A percentile compares a stretch with the other conserved stretches of the same genome.
Evolutionary conservation across 2,329 filamentous ascomycete species (phyloP).

Genomic region (Blumeria graminis): DNA sequence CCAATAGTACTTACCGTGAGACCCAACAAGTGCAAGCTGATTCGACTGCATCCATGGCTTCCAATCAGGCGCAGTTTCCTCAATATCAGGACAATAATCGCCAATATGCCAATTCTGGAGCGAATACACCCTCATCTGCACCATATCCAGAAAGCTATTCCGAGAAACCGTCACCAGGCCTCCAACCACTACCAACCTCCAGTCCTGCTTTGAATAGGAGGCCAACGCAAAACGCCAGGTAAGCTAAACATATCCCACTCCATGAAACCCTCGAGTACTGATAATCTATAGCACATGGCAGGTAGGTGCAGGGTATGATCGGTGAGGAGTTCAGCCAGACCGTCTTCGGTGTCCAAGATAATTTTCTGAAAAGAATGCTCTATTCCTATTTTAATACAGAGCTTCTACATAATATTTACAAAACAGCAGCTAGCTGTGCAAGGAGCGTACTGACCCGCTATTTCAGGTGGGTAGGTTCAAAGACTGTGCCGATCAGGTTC

Average conservation of each 20-base stretch:
- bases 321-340: slow-evolving; percentile 17
- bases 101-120: slow-evolving; percentile 9
- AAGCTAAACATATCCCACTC: slow-evolving; percentile 9
- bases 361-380: slow-evolving; percentile 7
- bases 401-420: slow-evolving; percentile 5
- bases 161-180: slow-evolving; percentile 13
- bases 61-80: slow-evolving; percentile 16
- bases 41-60: slow-evolving; percentile 27
- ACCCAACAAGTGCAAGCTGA: slow-evolving; percentile 23
- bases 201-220: slow-evolving; percentile 18
- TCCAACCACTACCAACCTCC: slow-evolving; percentile 19
- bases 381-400: slow-evolving; percentile 13
- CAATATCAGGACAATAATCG: slow-evolving; percentile 11
- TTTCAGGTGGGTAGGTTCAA: too few relatives aligned
- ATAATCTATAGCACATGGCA: slow-evolving; percentile 24
- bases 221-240: slow-evolving; percentile 23
- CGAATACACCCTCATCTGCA: slow-evolving; percentile 10
- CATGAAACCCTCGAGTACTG: slow-evolving; percentile 8
- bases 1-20: slow-evolving; percentile 11
- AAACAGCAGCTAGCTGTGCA: slow-evolving; percentile 10
- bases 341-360: slow-evolving; percentile 9
- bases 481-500: too few relatives aligned
- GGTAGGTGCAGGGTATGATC: slow-evolving; percentile 30
- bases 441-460: slow-evolving; percentile 2
- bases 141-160: slow-evolving; percentile 8